Percentiles rank a stretch among this genome's conserved stretches.
These are phyloP conservation scores for Boletus rufocinnamomeus DNA, from an alignment of 768 basidiomycete genomes.

Conservation along the genomic window DNA sequence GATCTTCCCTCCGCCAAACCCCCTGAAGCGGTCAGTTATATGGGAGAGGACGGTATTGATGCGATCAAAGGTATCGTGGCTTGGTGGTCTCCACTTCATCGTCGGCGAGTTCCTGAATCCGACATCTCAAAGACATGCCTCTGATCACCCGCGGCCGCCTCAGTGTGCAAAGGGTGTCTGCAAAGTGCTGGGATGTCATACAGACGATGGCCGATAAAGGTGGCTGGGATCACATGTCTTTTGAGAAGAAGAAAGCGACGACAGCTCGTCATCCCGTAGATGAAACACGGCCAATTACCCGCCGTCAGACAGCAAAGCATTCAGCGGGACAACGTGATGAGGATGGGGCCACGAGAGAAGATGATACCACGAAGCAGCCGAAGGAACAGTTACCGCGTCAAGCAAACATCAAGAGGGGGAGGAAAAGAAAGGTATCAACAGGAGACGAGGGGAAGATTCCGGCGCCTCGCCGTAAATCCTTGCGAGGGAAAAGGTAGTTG, in stretches of 20 bases:
- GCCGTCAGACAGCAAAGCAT: not conserved
- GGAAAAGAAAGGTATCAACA: slow-evolving; percentile 27
- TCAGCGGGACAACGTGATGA: not conserved
- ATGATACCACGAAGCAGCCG: not conserved
- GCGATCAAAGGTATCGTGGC: slow-evolving; percentile 60
- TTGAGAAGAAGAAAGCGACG: slow-evolving; percentile 39
- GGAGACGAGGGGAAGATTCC: slow-evolving; percentile 4
- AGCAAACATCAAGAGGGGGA: slow-evolving; percentile 6
- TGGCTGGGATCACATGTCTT: slow-evolving; percentile 68
- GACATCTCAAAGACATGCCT: slow-evolving; percentile 60
- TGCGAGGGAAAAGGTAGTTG: slow-evolving; percentile 20
- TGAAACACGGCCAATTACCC: not conserved
- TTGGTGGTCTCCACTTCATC: not conserved
- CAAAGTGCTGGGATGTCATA: slow-evolving; percentile 66
- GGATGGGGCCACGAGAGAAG: slow-evolving; percentile 4
- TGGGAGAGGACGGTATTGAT: slow-evolving; percentile 58
- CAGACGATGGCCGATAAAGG: slow-evolving; percentile 63
- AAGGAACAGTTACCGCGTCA: not conserved
- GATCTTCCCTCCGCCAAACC: slow-evolving; percentile 37
- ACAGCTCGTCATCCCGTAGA: slow-evolving; percentile 1
- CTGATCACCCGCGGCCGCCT: slow-evolving; percentile 79
- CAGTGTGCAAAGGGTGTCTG: slow-evolving; percentile 81
- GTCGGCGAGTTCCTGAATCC: slow-evolving; percentile 5
- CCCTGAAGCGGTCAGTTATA: slow-evolving; percentile 63
- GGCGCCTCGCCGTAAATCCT: slow-evolving; percentile 24